Percentiles rank a stretch among this genome's conserved stretches.
These are phyloP conservation scores for Leishmania major DNA, from an alignment of 208 protist species.

Conservation along the genomic window DNA sequence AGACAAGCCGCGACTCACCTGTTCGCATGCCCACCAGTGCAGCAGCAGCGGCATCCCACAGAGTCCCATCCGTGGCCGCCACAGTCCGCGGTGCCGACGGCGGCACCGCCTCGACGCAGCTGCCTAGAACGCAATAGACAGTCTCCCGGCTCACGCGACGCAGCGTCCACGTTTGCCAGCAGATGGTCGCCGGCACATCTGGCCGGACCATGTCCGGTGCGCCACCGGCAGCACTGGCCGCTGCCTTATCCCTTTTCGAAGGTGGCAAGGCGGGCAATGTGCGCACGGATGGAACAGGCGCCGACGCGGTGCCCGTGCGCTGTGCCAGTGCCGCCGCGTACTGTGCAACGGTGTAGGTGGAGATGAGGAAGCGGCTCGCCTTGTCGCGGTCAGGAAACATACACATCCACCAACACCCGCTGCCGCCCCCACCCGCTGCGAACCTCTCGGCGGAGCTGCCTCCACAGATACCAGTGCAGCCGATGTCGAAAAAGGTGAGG, in stretches of 20 bases:
- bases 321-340: conserved; percentile 24
- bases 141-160: conserved; percentile 33
- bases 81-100: conserved; percentile 44
- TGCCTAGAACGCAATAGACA: conserved; percentile 40
- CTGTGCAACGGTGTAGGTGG: conserved; percentile 40
- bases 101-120: conserved; percentile 44
- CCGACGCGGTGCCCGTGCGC: conserved; percentile 4
- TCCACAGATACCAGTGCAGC: neutral
- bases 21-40: conserved; percentile 50
- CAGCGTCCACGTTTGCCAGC: conserved; percentile 44
- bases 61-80: conserved; percentile 28
- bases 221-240: too few relatives aligned
- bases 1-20: conserved; percentile 45
- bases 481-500: conserved; percentile 16
- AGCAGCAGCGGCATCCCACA: conserved; percentile 53
- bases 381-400: conserved; percentile 38
- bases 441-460: neutral
- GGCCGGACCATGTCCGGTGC: neutral
- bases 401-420: conserved; percentile 29
- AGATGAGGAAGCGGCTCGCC: conserved; percentile 45
- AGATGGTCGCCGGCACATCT: conserved; percentile 3
- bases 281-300: conserved; percentile 20
- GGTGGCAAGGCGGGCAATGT: conserved; percentile 1
- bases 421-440: neutral
- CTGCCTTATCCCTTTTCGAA: neutral